These are phyloP conservation scores for Dothidotthia symphoricarpi DNA, from an alignment of 2,329 filamentous ascomycete genomes.

Conservation along the genomic window DNA sequence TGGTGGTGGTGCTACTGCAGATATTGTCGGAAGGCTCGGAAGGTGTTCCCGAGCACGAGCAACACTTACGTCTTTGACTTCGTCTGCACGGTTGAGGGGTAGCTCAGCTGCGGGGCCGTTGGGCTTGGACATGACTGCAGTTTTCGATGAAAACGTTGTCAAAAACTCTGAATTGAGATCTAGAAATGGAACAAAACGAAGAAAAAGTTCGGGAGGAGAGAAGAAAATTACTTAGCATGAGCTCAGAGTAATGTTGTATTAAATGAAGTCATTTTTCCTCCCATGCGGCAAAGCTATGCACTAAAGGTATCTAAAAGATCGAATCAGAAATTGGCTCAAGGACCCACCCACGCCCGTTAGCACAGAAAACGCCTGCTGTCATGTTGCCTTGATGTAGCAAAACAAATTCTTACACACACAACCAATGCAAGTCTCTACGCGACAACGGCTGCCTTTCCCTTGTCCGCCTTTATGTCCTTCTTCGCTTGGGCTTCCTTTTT, in stretches of 20 bases:
- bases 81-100: constrained; percentile 35
- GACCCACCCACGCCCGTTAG: constrained; percentile 8
- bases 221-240: constrained; percentile 15
- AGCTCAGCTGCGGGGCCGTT: constrained; percentile 15
- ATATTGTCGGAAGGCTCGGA: constrained; percentile 10
- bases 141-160: too few species aligned
- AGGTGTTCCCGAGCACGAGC: constrained; percentile 1
- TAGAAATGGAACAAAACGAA: neutral
- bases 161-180: neutral
- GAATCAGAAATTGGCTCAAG: constrained; percentile 20
- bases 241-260: neutral
- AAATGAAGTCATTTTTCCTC: constrained; percentile 7
- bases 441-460: constrained; percentile 24
- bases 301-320: constrained; percentile 34
- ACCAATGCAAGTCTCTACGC: constrained; percentile 20
- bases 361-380: constrained; percentile 16
- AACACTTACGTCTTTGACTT: constrained; percentile 40
- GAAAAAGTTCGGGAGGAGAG: too few species aligned
- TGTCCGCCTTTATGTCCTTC: constrained; percentile 24
- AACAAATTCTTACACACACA: constrained; percentile 8
- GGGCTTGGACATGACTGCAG: neutral
- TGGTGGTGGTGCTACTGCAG: too few species aligned
- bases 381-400: constrained; percentile 14
- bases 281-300: constrained; percentile 3
- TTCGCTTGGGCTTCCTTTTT: constrained; percentile 31